Percentiles rank a stretch among this genome's conserved stretches.
Evolutionary conservation across 768 basidiomycete species (phyloP).

Genomic region (Amanita pseudoporphyria): DNA sequence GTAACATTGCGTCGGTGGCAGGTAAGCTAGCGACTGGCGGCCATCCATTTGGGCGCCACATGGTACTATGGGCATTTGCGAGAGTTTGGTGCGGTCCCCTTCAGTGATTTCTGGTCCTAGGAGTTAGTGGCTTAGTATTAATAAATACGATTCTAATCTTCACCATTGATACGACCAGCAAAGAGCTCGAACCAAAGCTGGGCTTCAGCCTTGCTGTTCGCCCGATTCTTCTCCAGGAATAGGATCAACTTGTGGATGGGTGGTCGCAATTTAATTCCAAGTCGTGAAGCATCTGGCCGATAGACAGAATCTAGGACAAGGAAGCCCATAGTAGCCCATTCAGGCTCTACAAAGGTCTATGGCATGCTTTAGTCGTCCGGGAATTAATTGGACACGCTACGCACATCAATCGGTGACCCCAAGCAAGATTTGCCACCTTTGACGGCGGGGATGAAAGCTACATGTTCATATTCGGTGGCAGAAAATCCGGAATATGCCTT

Average conservation of each 20-base stretch:
- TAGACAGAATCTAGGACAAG: slow-evolving; percentile 47
- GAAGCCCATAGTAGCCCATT: slow-evolving; percentile 75
- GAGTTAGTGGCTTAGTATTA: not conserved
- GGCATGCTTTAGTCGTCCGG: slow-evolving; percentile 46
- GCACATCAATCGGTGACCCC: slow-evolving; percentile 58
- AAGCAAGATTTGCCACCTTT: slow-evolving; percentile 41
- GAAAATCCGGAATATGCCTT: slow-evolving; percentile 53
- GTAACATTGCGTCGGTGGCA: slow-evolving; percentile 62
- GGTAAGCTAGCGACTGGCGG: slow-evolving; percentile 26
- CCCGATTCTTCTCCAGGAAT: slow-evolving; percentile 50
- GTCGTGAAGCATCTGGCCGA: slow-evolving; percentile 46
- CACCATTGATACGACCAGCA: slow-evolving; percentile 52
- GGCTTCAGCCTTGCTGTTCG: slow-evolving; percentile 43
- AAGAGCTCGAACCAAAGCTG: slow-evolving; percentile 60
- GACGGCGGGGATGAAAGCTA: slow-evolving; percentile 75
- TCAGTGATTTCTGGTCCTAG: slow-evolving; percentile 43
- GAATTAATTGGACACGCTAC: slow-evolving; percentile 7
- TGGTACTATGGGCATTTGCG: slow-evolving; percentile 60
- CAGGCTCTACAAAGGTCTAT: slow-evolving; percentile 63
- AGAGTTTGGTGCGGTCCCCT: slow-evolving; percentile 46
- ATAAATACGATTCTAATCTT: slow-evolving; percentile 19
- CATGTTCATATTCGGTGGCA: slow-evolving; percentile 39
- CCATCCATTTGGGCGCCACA: slow-evolving; percentile 23
- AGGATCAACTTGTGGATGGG: slow-evolving; percentile 49
- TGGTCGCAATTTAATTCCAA: slow-evolving; percentile 66